Evolutionary conservation across 129 eudicot genomes (phyloP).

Genomic region (Pseudognaphalium luteoalbum): DNA sequence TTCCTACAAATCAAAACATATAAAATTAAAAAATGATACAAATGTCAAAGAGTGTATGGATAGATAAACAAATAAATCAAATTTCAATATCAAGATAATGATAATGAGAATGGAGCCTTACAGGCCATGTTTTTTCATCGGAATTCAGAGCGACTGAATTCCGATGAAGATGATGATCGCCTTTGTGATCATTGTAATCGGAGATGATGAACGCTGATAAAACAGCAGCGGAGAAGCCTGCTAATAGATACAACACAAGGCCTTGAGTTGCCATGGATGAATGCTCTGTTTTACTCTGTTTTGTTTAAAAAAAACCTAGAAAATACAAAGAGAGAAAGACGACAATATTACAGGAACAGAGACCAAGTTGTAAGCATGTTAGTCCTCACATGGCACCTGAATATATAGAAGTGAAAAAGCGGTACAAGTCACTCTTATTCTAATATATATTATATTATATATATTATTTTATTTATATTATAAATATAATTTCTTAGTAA

Average conservation of each 20-base stretch:
- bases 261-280: conserved; percentile 61
- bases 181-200: conserved; percentile 20
- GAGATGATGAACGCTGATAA: conserved; percentile 51
- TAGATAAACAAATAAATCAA: neutral
- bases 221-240: conserved; percentile 66
- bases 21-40: neutral
- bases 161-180: conserved; percentile 22
- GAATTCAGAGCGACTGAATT: conserved; percentile 28
- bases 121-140: conserved; percentile 82
- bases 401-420: conserved; percentile 19
- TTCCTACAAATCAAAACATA: conserved; percentile 40
- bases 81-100: neutral
- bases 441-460: neutral
- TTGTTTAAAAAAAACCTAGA: neutral
- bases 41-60: no score
- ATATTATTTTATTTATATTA: no score
- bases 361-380: conserved; percentile 32
- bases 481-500: no score
- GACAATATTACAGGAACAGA: conserved; percentile 5
- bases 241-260: conserved; percentile 51
- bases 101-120: conserved; percentile 29
- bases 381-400: conserved; percentile 35
- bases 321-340: neutral
- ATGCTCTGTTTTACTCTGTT: conserved; percentile 23
- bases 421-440: neutral